Conservation (phyloP, 805 yeast species). For the Yarrowia hollandica region DNA sequence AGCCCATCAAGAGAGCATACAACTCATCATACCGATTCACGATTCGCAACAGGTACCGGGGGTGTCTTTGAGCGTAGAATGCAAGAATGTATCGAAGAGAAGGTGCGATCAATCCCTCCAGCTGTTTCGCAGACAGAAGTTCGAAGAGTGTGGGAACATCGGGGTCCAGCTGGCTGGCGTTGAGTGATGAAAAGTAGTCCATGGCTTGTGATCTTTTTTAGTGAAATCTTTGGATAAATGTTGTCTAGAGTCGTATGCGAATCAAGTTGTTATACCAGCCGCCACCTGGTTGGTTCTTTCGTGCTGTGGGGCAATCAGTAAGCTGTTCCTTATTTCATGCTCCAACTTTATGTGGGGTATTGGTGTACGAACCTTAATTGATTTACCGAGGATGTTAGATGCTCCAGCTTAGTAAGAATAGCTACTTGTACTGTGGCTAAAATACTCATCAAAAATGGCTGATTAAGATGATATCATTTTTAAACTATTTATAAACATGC, state of each 20-base stretch:
- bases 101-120: slow-evolving; percentile 75
- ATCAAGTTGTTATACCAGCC: too few species aligned
- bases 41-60: slow-evolving; percentile 60
- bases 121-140: slow-evolving; percentile 75
- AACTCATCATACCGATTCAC: slow-evolving; percentile 78
- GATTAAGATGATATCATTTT: too few species aligned
- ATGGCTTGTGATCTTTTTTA: slow-evolving; percentile 40
- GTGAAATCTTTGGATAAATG: too few species aligned
- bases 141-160: slow-evolving; percentile 87
- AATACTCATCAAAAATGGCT: too few species aligned
- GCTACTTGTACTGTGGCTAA: too few species aligned
- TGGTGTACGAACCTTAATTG: not conserved
- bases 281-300: too few species aligned
- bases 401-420: not conserved
- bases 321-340: slow-evolving; percentile 3
- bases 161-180: slow-evolving; percentile 71
- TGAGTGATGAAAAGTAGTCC: slow-evolving; percentile 80
- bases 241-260: too few species aligned
- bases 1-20: slow-evolving; percentile 57
- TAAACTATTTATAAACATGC: slow-evolving; percentile 16
- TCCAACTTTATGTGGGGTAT: slow-evolving; percentile 26
- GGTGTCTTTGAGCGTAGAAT: slow-evolving; percentile 77
- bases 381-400: not conserved
- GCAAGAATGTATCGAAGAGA: slow-evolving; percentile 77
- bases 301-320: slow-evolving; percentile 3